A percentile compares a stretch with the other conserved stretches of the same genome.
Evolutionary conservation across 371 early-diverging fungal species (phyloP).

Genomic region (Lichtheimia ornata): DNA sequence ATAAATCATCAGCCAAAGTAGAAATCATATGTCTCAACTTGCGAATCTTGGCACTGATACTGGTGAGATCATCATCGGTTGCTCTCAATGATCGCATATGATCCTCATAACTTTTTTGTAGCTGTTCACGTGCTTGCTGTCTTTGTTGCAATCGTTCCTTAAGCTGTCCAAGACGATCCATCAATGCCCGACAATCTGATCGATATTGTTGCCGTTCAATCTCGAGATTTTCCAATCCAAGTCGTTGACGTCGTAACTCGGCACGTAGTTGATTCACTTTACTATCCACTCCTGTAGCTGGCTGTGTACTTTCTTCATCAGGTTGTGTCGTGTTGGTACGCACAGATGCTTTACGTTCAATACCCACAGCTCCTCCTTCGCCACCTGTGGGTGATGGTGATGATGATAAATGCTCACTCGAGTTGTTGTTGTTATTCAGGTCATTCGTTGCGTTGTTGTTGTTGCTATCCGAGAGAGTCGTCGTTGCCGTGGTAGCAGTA

Average conservation of each 20-base stretch:
- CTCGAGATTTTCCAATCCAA: constrained; percentile 19
- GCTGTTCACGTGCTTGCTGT: constrained; percentile 22
- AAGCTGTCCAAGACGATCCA: constrained; percentile 16
- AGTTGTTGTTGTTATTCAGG: not conserved
- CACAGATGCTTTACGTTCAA: constrained; percentile 8
- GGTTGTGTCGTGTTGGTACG: not conserved
- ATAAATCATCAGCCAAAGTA: constrained; percentile 40
- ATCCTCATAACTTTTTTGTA: constrained; percentile 53
- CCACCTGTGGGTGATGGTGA: not conserved
- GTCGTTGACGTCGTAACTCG: constrained; percentile 18
- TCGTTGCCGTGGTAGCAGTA: too few relatives aligned
- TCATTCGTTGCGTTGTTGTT: not conserved
- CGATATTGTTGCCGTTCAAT: constrained; percentile 25
- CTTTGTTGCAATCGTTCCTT: constrained; percentile 24
- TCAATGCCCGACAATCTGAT: constrained; percentile 19
- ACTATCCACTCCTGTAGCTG: not conserved
- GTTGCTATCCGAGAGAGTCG: too few relatives aligned
- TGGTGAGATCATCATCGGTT: constrained; percentile 54
- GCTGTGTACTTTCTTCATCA: not conserved
- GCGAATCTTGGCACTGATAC: constrained; percentile 47
- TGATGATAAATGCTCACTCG: constrained; percentile 1
- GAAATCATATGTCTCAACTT: constrained; percentile 51
- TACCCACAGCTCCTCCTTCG: not conserved
- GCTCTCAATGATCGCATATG: constrained; percentile 56
- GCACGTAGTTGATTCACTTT: constrained; percentile 14